Conservation (phyloP, 2,329 filamentous ascomycete genomes). For the Emmonsiellopsis sp. region DNA sequence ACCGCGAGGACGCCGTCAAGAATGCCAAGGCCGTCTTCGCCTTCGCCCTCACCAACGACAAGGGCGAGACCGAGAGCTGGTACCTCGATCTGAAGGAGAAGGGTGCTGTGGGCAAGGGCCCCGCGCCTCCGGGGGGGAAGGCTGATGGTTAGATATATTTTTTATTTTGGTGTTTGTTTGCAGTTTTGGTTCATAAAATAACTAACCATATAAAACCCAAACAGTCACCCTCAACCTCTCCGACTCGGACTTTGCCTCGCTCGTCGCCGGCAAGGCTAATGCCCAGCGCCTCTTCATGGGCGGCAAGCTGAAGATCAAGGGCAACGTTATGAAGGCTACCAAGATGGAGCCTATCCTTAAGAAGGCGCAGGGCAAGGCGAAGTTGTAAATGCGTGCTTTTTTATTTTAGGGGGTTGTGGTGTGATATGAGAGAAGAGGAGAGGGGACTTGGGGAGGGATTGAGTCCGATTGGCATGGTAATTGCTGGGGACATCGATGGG, state of each 20-base stretch:
- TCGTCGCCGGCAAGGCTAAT: constrained; percentile 81
- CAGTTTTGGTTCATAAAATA: not conserved
- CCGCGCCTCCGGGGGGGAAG: constrained; percentile 61
- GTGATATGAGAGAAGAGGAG: not conserved
- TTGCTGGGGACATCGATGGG: too few relatives aligned
- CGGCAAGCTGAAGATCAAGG: constrained; percentile 98
- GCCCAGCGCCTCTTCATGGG: constrained; percentile 94
- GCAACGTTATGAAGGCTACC: constrained; percentile 95
- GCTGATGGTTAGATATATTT: constrained; percentile 58
- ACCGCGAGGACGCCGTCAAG: constrained; percentile 82
- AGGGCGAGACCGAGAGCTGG: constrained; percentile 76
- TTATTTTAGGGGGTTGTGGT: not conserved
- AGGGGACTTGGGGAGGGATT: too few relatives aligned
- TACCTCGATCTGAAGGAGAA: constrained; percentile 91
- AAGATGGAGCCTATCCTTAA: constrained; percentile 90
- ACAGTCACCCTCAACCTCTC: constrained; percentile 76
- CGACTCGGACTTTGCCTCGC: constrained; percentile 76
- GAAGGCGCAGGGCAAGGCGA: constrained; percentile 76
- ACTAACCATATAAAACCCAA: not conserved
- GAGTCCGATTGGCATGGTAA: too few relatives aligned
- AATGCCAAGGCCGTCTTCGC: constrained; percentile 79
- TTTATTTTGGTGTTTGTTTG: not conserved
- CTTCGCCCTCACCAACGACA: constrained; percentile 84
- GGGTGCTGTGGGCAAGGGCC: constrained; percentile 70
- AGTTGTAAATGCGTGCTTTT: constrained; percentile 51